Base-by-base conservation (phyloP, 148 eudicot species). In the Rhododendron henanense region DNA sequence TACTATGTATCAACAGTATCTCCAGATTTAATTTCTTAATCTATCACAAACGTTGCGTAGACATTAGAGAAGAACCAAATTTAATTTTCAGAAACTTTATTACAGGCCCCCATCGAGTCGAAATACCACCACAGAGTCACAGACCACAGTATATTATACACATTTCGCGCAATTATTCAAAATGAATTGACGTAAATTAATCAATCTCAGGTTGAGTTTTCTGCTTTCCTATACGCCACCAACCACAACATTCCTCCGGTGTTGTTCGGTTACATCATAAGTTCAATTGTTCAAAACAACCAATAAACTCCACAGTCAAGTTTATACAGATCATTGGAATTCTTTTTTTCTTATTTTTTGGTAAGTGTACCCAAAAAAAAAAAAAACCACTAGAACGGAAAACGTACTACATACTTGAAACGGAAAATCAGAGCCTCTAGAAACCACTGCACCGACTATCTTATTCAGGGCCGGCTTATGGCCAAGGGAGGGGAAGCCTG, bases 401-500 rank as follows among this genome's bases (percentile, higher is more conserved):
- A 18, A 4, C 23, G 44, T 19, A 16, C 6, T 15, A 18, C 25
- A 28, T 35, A 51, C 44, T 25, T 53, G 44, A 25, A 80, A 79
- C 59, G 21, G 15, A 21, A 8, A 78, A 81, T 16, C 28, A 28
- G 10, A 31, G 5, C 15, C 37, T 48, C 10, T 4, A 48, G 18
- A 79, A 81, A 53, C 83, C 83, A 81, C 83, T 28, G 44, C 13
- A 81, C 83, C 41, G 44, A 53, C 41, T 3, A 53, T 50, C 35
- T 41, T 50, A 6, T 50, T 1, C 31, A 31, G 31, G 31, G 31
- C 31, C 31, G 31, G 31, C 31, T 31, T 31, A 31, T 31, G 31
- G 31, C 31, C 31, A 31, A 31, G 31, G 0, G 0, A 31, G 31
- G 31, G 31, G 31, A 31, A 31, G 31, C 31, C 31, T 31, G 31